These are phyloP conservation scores for Beauveria varroae DNA, from an alignment of 2,329 filamentous ascomycete species.

Conservation along the genomic window DNA sequence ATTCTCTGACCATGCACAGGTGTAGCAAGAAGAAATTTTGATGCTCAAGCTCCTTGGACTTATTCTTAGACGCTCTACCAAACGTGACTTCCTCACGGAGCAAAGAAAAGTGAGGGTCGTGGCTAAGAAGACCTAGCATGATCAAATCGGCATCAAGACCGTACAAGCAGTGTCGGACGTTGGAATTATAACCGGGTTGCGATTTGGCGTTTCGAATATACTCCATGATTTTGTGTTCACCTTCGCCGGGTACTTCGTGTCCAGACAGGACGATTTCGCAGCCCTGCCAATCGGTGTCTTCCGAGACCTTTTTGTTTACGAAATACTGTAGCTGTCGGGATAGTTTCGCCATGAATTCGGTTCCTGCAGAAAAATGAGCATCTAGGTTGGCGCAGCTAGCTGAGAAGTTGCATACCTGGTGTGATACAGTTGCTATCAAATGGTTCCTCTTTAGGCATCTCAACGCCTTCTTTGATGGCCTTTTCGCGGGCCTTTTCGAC, in stretches of 20 bases:
- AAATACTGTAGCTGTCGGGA: slow-evolving; percentile 95
- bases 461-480: slow-evolving; percentile 78
- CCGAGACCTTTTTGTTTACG: slow-evolving; percentile 96
- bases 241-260: slow-evolving; percentile 95
- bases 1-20: slow-evolving; percentile 94
- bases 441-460: slow-evolving; percentile 89
- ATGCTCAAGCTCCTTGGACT: slow-evolving; percentile 94
- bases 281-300: slow-evolving; percentile 95
- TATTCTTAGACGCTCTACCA: slow-evolving; percentile 76
- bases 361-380: slow-evolving; percentile 37
- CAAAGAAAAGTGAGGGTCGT: slow-evolving; percentile 96
- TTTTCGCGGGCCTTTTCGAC: slow-evolving; percentile 85
- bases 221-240: slow-evolving; percentile 99
- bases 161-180: slow-evolving; percentile 93
- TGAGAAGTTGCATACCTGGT: slow-evolving; percentile 47
- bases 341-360: slow-evolving; percentile 95
- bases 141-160: slow-evolving; percentile 96
- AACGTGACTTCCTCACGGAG: slow-evolving; percentile 97
- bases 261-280: slow-evolving; percentile 94
- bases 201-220: slow-evolving; percentile 97
- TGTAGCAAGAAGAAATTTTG: slow-evolving; percentile 98
- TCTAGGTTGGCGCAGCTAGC: not conserved
- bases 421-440: slow-evolving; percentile 99
- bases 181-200: slow-evolving; percentile 84
- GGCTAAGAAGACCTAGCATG: slow-evolving; percentile 94